Conservation (phyloP, 371 early-diverging fungal species). For the Chytridium lagenaria region DNA sequence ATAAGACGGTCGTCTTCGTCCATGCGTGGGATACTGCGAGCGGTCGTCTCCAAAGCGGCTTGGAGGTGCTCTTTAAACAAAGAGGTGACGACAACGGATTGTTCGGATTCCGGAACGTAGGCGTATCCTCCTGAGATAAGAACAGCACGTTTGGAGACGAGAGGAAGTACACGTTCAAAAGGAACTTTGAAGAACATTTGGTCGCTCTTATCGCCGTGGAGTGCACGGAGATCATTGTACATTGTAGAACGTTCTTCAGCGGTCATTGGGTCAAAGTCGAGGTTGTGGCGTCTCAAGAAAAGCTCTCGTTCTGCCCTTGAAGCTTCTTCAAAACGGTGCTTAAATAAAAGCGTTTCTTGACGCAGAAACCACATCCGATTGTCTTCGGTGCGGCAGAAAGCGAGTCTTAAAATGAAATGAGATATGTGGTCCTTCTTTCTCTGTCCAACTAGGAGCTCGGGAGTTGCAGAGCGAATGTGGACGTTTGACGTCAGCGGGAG, state of each 20-base stretch:
- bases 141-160: conserved; percentile 76
- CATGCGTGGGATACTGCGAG: conserved; percentile 81
- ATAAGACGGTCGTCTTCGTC: conserved; percentile 93
- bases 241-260: conserved; percentile 22
- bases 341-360: conserved; percentile 86
- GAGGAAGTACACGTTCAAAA: conserved; percentile 82
- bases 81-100: conserved; percentile 73
- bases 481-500: conserved; percentile 65
- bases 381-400: conserved; percentile 90
- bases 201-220: conserved; percentile 12
- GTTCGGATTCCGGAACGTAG: conserved; percentile 80
- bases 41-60: conserved; percentile 67
- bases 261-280: conserved; percentile 34
- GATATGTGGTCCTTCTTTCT: conserved; percentile 91
- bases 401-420: conserved; percentile 92
- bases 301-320: conserved; percentile 54
- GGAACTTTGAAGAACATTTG: conserved; percentile 67
- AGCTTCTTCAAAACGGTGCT: conserved; percentile 57
- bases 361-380: conserved; percentile 88
- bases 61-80: conserved; percentile 74
- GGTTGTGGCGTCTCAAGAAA: conserved; percentile 58
- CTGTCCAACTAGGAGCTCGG: conserved; percentile 61
- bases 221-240: conserved; percentile 12
- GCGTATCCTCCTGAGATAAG: conserved; percentile 81
- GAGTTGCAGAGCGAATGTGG: conserved; percentile 9